Evolutionary conservation across 2,329 filamentous ascomycete species (phyloP), one percentile per base, ranked within the genome.

Genomic region (Cordyceps javanica): DNA sequence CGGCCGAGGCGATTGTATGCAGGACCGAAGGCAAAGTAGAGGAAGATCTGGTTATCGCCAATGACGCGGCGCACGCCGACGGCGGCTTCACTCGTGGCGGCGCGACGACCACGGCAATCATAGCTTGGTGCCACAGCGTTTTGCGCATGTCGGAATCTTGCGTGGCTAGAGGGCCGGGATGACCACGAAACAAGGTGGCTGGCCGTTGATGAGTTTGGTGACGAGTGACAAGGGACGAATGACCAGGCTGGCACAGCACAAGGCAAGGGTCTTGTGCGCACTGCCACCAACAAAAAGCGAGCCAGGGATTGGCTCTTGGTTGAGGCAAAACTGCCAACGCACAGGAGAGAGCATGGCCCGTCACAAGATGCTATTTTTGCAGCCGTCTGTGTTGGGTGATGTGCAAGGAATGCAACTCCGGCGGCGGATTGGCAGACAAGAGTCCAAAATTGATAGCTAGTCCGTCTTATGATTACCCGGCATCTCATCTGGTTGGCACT

Each of bases 391-490:
- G 23, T 48, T 50, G 19, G 38, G 46, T n/a, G 21, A 44, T 44
- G 36, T 13, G 45, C 55, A 21, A 58, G 48, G 10, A 34, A 23
- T 52, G 48, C 38, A 34, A 36, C 46, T 13, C 45, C 23, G 39
- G 32, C 9, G 8, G 10, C 23, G 2, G 52, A 19, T 32, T 32
- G 36, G 25, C n/a, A 19, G 25, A 19, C 45, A 36, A n/a, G 28
- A 23, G 21, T 56, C 28, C 46, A 46, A 39, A n/a, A 39, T 19
- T 42, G 42, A 26, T 30, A 39, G 39, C 28, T 30, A 26, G 44
- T 28, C 53, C 53, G 53, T 55, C 53, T 55, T 25, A 56, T 56
- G 44, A 49, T 49, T 38, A 30, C 42, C 19, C 53, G 42, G 53
- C 53, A 39, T 55, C 36, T n/a, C n/a, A n/a, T n/a, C n/a, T n/a